Conservation (phyloP, 176 grass and related monocot genomes). For the Triticum timopheevii region DNA sequence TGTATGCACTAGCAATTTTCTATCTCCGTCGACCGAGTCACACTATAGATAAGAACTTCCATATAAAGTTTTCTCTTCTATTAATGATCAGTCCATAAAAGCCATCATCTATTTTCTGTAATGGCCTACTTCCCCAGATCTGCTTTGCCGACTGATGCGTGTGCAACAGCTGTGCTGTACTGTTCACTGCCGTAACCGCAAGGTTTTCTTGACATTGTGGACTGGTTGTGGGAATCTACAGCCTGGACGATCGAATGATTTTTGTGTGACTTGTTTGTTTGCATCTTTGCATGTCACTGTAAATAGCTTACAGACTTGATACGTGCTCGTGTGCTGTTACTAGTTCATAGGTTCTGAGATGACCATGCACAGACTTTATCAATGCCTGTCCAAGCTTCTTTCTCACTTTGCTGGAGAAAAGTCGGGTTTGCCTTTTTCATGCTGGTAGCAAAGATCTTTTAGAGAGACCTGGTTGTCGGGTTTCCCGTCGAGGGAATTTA, state of each 20-base stretch:
- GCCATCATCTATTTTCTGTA: not conserved
- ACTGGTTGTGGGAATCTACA: not conserved
- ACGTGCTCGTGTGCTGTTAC: not conserved
- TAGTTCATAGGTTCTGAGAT: not conserved
- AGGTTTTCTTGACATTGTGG: conserved; percentile 12
- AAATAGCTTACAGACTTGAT: conserved; percentile 1
- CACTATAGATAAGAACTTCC: conserved; percentile 45
- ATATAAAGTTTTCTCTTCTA: conserved; percentile 23
- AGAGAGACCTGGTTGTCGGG: not conserved
- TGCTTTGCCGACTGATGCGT: conserved; percentile 24
- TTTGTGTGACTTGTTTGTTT: conserved; percentile 14
- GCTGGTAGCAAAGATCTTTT: not conserved
- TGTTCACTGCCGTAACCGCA: conserved; percentile 6
- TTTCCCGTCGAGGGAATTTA: not conserved
- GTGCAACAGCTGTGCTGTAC: not conserved
- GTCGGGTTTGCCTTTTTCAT: not conserved
- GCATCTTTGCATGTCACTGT: conserved; percentile 7
- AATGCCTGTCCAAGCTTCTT: not conserved
- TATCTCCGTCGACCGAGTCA: conserved; percentile 29
- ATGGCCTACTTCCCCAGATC: not conserved
- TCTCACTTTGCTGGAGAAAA: conserved; percentile 2
- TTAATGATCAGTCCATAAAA: conserved; percentile 13
- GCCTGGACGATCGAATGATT: not conserved
- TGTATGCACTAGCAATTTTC: conserved; percentile 25
- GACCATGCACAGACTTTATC: not conserved